Evolutionary conservation across 2,329 filamentous ascomycete genomes (phyloP).

Genomic region (Trichoderma cornu-damae): DNA sequence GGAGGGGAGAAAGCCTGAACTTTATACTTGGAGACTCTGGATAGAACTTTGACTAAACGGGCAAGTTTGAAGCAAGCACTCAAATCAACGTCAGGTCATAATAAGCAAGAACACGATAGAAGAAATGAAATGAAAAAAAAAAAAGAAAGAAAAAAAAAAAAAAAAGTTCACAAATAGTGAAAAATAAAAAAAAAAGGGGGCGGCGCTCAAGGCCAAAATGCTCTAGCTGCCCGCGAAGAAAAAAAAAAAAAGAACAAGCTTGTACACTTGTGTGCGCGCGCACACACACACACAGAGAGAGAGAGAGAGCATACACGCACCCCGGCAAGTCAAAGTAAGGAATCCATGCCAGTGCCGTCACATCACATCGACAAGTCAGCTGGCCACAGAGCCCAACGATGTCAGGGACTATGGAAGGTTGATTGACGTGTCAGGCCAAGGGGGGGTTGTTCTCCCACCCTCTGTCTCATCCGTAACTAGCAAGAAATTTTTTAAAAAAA

Average conservation of each 20-base stretch:
- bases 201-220: not conserved
- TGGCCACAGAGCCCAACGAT: constrained; percentile 12
- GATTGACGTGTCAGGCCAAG: constrained; percentile 23
- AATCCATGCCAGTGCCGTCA: constrained; percentile 10
- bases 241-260: not conserved
- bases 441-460: no score
- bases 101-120: not conserved
- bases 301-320: not conserved
- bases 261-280: not conserved
- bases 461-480: constrained; percentile 28
- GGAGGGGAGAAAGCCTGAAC: not conserved
- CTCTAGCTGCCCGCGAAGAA: not conserved
- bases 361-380: constrained; percentile 16
- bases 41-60: not conserved
- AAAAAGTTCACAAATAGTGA: not conserved
- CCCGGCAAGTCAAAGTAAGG: not conserved
- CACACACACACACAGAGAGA: not conserved
- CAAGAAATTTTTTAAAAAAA: no score
- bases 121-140: not conserved
- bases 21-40: constrained; percentile 12
- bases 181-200: not conserved
- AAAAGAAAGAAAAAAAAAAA: not conserved
- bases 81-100: not conserved
- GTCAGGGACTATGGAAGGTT: not conserved
- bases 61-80: not conserved